Percentiles rank a stretch among this genome's conserved stretches.
These are phyloP conservation scores for Irpex sp. DNA, from an alignment of 1,284 basidiomycete genomes.

Conservation along the genomic window DNA sequence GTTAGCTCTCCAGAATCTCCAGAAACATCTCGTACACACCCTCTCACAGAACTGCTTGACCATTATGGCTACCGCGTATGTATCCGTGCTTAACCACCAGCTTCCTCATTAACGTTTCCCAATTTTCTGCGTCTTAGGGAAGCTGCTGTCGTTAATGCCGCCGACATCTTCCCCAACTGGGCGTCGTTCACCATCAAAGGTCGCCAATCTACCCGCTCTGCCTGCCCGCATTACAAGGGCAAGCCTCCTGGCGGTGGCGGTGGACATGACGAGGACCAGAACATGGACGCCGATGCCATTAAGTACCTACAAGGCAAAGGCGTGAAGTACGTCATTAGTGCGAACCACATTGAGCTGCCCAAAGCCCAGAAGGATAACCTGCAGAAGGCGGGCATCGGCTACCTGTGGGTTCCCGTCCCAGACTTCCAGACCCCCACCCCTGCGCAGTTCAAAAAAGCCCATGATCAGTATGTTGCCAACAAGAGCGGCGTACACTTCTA, in stretches of 20 bases:
- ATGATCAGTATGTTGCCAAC: background rate
- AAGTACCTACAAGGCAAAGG: background rate
- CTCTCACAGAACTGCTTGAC: background rate
- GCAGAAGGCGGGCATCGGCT: background rate
- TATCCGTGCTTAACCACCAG: background rate
- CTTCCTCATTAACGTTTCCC: background rate
- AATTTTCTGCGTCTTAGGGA: background rate
- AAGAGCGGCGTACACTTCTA: background rate
- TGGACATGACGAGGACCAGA: background rate
- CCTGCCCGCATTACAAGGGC: slow-evolving; percentile 1
- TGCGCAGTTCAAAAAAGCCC: background rate
- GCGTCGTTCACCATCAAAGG: background rate
- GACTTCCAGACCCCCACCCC: background rate
- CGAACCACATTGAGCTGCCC: background rate
- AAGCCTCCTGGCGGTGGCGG: background rate
- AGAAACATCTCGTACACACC: background rate
- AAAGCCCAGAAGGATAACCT: background rate
- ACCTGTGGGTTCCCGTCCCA: background rate
- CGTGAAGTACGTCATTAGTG: background rate
- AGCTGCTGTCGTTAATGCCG: background rate
- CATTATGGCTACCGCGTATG: background rate
- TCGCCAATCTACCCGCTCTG: background rate
- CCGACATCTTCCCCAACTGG: background rate
- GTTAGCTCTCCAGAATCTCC: background rate
- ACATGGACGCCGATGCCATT: background rate